Evolutionary conservation across 805 yeast genomes (phyloP).

Genomic region (Monosporozyma aquatica): DNA sequence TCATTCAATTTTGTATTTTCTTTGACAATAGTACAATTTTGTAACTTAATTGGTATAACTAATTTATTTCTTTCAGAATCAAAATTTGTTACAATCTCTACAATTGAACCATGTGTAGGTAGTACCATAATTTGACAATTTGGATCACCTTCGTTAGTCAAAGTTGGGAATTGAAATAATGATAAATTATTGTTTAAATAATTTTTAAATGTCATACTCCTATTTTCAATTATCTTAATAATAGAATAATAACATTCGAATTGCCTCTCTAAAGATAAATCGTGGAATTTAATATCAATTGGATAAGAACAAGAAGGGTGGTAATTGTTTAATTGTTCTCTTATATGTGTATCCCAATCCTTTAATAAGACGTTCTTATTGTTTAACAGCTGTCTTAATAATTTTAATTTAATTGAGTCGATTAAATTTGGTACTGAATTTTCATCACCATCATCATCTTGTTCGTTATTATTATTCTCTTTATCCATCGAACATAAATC

Average conservation of each 20-base stretch:
- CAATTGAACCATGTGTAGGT: slow-evolving; percentile 21
- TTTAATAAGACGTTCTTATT: slow-evolving; percentile 17
- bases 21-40: slow-evolving; percentile 23
- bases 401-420: slow-evolving; percentile 12
- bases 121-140: slow-evolving; percentile 15
- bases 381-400: slow-evolving; percentile 20
- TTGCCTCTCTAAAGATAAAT: slow-evolving; percentile 16
- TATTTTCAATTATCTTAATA: slow-evolving; percentile 25
- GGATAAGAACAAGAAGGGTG: background rate
- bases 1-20: slow-evolving; percentile 3
- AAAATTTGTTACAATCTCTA: slow-evolving; percentile 9
- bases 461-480: background rate
- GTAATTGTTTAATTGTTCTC: slow-evolving; percentile 12
- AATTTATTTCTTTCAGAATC: background rate
- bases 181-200: slow-evolving; percentile 23
- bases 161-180: slow-evolving; percentile 22
- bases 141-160: slow-evolving; percentile 11
- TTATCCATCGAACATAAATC: slow-evolving; percentile 9
- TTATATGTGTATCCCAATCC: slow-evolving; percentile 23
- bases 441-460: slow-evolving; percentile 6
- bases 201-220: slow-evolving; percentile 22
- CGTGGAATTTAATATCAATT: slow-evolving; percentile 5
- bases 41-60: slow-evolving; percentile 21
- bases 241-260: slow-evolving; percentile 22
- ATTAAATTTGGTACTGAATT: slow-evolving; percentile 6